Evolutionary conservation across 306 rosid genomes (phyloP).

Genomic region (Coriaria nepalensis): DNA sequence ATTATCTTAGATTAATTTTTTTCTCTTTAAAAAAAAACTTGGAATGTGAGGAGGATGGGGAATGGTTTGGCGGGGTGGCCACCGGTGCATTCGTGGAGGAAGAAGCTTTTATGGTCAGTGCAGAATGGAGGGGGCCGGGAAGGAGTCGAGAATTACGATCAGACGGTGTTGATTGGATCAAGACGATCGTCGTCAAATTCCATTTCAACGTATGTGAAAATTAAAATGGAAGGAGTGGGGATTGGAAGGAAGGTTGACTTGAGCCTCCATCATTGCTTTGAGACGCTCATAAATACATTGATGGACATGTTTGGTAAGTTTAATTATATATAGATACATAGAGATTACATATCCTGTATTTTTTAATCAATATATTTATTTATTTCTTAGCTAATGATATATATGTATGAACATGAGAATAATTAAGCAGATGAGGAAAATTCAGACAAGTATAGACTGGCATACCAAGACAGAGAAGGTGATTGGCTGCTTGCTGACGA

Average conservation of each 20-base stretch:
- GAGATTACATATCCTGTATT: not conserved
- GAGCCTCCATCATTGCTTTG: conserved; percentile 31
- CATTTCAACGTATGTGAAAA: conserved; percentile 42
- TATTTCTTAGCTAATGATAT: not conserved
- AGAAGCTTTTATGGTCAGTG: conserved; percentile 19
- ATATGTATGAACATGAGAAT: not conserved
- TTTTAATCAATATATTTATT: conserved; percentile 10
- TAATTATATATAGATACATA: not conserved
- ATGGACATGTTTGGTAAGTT: conserved; percentile 56
- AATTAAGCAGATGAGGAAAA: conserved; percentile 26
- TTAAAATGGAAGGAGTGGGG: conserved; percentile 84
- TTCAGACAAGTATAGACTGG: conserved; percentile 29
- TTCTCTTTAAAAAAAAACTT: too few species aligned
- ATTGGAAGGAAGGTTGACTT: conserved; percentile 73
- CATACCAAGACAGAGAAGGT: conserved; percentile 64
- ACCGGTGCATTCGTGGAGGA: conserved; percentile 46
- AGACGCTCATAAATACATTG: conserved; percentile 35
- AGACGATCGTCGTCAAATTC: conserved; percentile 1
- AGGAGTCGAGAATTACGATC: not conserved
- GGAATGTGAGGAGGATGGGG: conserved; percentile 16
- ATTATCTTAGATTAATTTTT: not conserved
- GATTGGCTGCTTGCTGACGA: conserved; percentile 69
- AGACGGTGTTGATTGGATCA: conserved; percentile 14
- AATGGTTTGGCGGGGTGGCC: conserved; percentile 71
- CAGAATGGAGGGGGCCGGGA: conserved; percentile 4